Conservation (phyloP, 164 flowering plant genomes). For the Dillenia turbinata region DNA sequence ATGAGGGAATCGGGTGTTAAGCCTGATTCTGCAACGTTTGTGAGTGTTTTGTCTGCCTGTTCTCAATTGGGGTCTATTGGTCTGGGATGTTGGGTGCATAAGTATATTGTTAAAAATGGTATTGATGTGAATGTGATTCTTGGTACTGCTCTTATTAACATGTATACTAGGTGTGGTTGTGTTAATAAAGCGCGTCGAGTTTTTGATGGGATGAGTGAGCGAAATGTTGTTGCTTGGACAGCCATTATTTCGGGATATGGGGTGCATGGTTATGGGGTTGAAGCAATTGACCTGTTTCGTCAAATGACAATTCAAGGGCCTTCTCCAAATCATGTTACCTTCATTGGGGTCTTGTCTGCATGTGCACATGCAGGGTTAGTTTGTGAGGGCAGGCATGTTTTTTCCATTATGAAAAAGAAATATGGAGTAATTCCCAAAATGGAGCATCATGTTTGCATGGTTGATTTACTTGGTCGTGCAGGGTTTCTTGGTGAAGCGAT, state of each 20-base stretch:
- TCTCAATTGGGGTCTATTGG: slow-evolving; percentile 56
- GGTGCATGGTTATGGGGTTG: slow-evolving; percentile 55
- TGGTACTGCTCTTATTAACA: slow-evolving; percentile 59
- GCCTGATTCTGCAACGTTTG: slow-evolving; percentile 61
- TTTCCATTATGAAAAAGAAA: slow-evolving; percentile 34
- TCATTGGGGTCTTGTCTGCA: slow-evolving; percentile 62
- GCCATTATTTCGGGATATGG: slow-evolving; percentile 82
- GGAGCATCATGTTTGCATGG: slow-evolving; percentile 79
- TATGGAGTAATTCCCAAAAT: slow-evolving; percentile 42
- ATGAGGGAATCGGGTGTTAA: slow-evolving; percentile 38
- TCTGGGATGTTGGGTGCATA: slow-evolving; percentile 57
- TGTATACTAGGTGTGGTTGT: slow-evolving; percentile 69
- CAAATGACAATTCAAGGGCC: slow-evolving; percentile 40
- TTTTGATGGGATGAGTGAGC: slow-evolving; percentile 48
- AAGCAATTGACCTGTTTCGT: slow-evolving; percentile 47
- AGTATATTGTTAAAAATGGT: slow-evolving; percentile 25
- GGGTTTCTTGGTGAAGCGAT: slow-evolving; percentile 57
- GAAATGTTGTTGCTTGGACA: slow-evolving; percentile 69
- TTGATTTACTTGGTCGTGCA: slow-evolving; percentile 78
- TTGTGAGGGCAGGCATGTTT: slow-evolving; percentile 38
- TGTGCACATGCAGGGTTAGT: slow-evolving; percentile 75
- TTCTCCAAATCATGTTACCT: slow-evolving; percentile 58
- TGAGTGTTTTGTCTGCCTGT: slow-evolving; percentile 60
- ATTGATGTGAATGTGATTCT: slow-evolving; percentile 41
- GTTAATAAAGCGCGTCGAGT: slow-evolving; percentile 50